These are phyloP conservation scores for Xylaria venustula DNA, from an alignment of 495 filamentous ascomycete genomes.

Conservation along the genomic window DNA sequence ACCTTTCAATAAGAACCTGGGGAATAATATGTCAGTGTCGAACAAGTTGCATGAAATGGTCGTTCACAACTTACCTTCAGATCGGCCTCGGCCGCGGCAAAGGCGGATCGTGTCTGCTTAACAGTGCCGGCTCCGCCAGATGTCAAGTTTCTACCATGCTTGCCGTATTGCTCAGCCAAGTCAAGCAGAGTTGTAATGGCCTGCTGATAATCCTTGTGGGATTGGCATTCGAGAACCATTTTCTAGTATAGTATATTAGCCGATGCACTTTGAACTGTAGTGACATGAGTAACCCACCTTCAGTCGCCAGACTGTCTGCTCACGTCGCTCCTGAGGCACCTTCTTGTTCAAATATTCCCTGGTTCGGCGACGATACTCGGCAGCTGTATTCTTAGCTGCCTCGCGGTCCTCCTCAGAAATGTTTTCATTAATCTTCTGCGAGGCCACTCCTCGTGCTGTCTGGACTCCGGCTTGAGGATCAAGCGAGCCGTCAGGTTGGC, in stretches of 20 bases:
- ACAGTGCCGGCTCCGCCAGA: slow-evolving; percentile 63
- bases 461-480: slow-evolving; percentile 60
- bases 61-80: slow-evolving; percentile 60
- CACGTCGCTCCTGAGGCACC: slow-evolving; percentile 89
- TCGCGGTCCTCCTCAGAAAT: slow-evolving; percentile 46
- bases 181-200: slow-evolving; percentile 82
- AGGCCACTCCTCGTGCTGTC: slow-evolving; percentile 47
- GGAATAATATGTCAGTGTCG: slow-evolving; percentile 49
- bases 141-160: slow-evolving; percentile 65
- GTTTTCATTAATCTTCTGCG: slow-evolving; percentile 49
- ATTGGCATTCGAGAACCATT: slow-evolving; percentile 94
- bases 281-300: slow-evolving; percentile 48
- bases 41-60: neutral
- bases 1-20: slow-evolving; percentile 91
- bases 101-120: slow-evolving; percentile 64
- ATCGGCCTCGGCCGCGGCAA: slow-evolving; percentile 73
- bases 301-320: slow-evolving; percentile 86
- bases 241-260: slow-evolving; percentile 52
- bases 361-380: slow-evolving; percentile 55
- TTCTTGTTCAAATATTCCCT: slow-evolving; percentile 77
- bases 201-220: slow-evolving; percentile 85
- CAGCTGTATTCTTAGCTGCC: slow-evolving; percentile 31
- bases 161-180: slow-evolving; percentile 82
- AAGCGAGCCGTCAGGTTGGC: slow-evolving; percentile 52
- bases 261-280: neutral